A percentile compares a stretch with the other conserved stretches of the same genome.
These are phyloP conservation scores for Plectosphaerella cucumerina DNA, from an alignment of 2,329 filamentous ascomycete species.

Conservation along the genomic window DNA sequence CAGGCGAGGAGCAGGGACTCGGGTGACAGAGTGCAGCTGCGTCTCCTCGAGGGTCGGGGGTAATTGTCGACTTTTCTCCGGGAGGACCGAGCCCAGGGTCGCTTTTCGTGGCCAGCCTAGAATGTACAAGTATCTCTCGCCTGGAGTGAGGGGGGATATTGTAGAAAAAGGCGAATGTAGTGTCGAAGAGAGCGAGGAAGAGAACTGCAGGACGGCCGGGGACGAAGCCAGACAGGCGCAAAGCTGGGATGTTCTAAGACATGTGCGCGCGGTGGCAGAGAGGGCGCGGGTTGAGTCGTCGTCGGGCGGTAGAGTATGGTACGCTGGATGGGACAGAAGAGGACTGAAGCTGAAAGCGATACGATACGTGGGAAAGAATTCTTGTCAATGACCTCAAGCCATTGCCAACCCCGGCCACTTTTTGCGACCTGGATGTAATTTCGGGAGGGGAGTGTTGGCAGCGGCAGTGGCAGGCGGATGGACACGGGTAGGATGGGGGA, in stretches of 20 bases:
- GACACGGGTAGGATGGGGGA: no score
- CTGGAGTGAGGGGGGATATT: background rate
- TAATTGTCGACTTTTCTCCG: slow-evolving; percentile 1
- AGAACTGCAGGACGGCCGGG: background rate
- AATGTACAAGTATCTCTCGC: no score
- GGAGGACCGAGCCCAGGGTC: background rate
- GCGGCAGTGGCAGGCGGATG: background rate
- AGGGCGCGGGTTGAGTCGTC: no score
- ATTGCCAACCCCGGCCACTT: background rate
- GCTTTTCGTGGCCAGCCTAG: background rate
- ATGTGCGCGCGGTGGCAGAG: slow-evolving; percentile 6
- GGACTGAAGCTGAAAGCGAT: background rate
- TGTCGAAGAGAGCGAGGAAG: background rate
- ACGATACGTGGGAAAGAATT: slow-evolving; percentile 2
- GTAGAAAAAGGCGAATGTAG: background rate
- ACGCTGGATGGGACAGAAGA: no score
- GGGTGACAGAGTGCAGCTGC: slow-evolving; percentile 21
- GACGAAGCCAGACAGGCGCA: slow-evolving; percentile 1
- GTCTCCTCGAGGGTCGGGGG: slow-evolving; percentile 6
- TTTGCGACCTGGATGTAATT: slow-evolving; percentile 1
- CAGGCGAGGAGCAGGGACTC: slow-evolving; percentile 13
- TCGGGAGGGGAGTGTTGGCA: slow-evolving; percentile 1
- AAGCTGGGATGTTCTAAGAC: slow-evolving; percentile 7
- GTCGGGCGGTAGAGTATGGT: no score
- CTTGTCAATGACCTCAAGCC: slow-evolving; percentile 3